These are phyloP conservation scores for Bruguiera sexangula DNA, from an alignment of 345 rosid genomes.

Conservation along the genomic window DNA sequence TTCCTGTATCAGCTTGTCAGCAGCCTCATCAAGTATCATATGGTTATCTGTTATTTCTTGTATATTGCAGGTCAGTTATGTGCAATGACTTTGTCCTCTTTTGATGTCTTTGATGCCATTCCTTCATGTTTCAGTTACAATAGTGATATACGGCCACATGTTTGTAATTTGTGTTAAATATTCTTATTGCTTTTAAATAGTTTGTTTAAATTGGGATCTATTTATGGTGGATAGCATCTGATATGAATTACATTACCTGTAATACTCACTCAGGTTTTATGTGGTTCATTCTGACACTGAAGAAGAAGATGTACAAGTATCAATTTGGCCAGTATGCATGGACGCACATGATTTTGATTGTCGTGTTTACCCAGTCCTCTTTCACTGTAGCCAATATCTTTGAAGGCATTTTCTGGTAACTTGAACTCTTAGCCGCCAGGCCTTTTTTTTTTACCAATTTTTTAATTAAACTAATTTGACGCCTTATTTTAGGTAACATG, in stretches of 20 bases:
- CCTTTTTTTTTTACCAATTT: not conserved
- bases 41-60: constrained; percentile 76
- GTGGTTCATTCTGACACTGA: constrained; percentile 94
- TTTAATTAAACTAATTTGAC: not conserved
- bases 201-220: not conserved
- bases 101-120: too few species aligned
- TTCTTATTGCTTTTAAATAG: not conserved
- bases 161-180: not conserved
- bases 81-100: not conserved
- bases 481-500: not conserved
- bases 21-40: constrained; percentile 84
- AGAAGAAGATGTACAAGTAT: constrained; percentile 98
- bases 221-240: constrained; percentile 4
- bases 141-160: not conserved
- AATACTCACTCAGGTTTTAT: constrained; percentile 61
- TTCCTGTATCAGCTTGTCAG: constrained; percentile 71
- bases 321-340: constrained; percentile 98
- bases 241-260: not conserved
- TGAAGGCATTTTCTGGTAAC: constrained; percentile 98
- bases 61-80: constrained; percentile 74
- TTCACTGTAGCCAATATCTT: constrained; percentile 96
- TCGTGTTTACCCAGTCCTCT: constrained; percentile 88
- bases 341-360: constrained; percentile 96
- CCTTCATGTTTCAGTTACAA: too few species aligned
- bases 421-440: not conserved